Evolutionary conservation across 495 filamentous ascomycete species (phyloP).

Genomic region (Tuber brumale): DNA sequence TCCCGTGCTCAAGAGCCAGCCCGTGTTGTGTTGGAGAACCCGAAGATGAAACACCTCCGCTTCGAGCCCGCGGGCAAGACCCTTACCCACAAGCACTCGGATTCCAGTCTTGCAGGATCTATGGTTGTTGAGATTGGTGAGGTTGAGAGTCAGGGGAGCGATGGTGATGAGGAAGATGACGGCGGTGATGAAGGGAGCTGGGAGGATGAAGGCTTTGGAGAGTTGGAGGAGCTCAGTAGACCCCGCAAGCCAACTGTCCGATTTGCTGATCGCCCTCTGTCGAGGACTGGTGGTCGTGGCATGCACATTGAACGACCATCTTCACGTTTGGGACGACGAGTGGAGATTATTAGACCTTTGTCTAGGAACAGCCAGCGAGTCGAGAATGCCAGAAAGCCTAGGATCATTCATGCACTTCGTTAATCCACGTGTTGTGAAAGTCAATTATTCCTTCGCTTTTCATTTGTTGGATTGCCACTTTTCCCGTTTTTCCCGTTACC

Average conservation of each 20-base stretch:
- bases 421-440: slow-evolving; percentile 9
- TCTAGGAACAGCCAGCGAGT: slow-evolving; percentile 37
- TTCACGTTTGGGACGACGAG: slow-evolving; percentile 35
- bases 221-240: slow-evolving; percentile 35
- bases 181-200: slow-evolving; percentile 34
- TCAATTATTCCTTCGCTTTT: background rate
- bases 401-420: slow-evolving; percentile 24
- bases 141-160: slow-evolving; percentile 15
- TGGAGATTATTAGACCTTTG: slow-evolving; percentile 32
- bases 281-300: slow-evolving; percentile 29
- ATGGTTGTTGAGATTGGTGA: slow-evolving; percentile 40
- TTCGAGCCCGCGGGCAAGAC: slow-evolving; percentile 31
- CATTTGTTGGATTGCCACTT: slow-evolving; percentile 5
- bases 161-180: slow-evolving; percentile 15
- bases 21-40: slow-evolving; percentile 25
- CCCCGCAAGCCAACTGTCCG: slow-evolving; percentile 36
- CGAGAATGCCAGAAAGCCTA: slow-evolving; percentile 23
- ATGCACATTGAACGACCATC: slow-evolving; percentile 34
- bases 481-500: slow-evolving; percentile 16
- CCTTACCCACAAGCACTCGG: slow-evolving; percentile 29
- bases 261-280: slow-evolving; percentile 37
- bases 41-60: slow-evolving; percentile 38
- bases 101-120: slow-evolving; percentile 35
- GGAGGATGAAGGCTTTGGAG: slow-evolving; percentile 40
- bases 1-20: slow-evolving; percentile 21